Evolutionary conservation across 208 protist species (phyloP), one percentile per base, ranked within the genome.

Genomic region (Crithidia brevicula): DNA sequence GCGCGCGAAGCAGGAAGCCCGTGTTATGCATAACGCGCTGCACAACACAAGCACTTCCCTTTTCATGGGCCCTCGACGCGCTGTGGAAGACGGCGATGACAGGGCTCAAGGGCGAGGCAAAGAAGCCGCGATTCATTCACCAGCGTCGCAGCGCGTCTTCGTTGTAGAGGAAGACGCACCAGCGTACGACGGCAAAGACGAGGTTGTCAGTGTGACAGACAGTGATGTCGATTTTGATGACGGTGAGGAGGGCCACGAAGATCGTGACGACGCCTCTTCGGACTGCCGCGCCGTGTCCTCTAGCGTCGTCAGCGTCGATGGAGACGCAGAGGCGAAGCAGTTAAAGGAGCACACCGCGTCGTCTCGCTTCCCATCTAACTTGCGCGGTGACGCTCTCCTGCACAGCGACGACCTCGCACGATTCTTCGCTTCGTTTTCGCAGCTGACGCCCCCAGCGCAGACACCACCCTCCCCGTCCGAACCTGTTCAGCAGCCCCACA

Each of bases 31-130:
- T 27, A 95, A 95, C 72, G 66, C 56, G 8, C 77, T 95, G 50
- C 49, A 69, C 15, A 60, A 84, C 61, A 83, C 79, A 20, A 91
- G 78, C 66, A 89, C 81, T 10, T 89, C 90, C 1, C 81, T 95
- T 27, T 95, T 93, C 58, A 90, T 95, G 87, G 90, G 90, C 0
- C 87, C 90, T 20, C 77, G 90, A 15, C 33, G 30, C 3, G 80
- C 74, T 3, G 61, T 74, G 38, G 60, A 73, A 20, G 70, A 31
- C 47, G 28, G 46, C 49, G 20, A 38, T 18, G 46, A 54, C 47
- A 22, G 36, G n/a, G 57, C 7, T 15, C 7, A 1, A 3, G 2
- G 22, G 4, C 3, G 4, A 9, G 8, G 36, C 15, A 9, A 2
- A 20, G 30, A 18, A 3, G 52, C 6, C 1, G 38, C 10, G n/a